A percentile compares a stretch with the other conserved stretches of the same genome.
Evolutionary conservation across 2,329 filamentous ascomycete species (phyloP).

Genomic region (Xylariaceae sp.): DNA sequence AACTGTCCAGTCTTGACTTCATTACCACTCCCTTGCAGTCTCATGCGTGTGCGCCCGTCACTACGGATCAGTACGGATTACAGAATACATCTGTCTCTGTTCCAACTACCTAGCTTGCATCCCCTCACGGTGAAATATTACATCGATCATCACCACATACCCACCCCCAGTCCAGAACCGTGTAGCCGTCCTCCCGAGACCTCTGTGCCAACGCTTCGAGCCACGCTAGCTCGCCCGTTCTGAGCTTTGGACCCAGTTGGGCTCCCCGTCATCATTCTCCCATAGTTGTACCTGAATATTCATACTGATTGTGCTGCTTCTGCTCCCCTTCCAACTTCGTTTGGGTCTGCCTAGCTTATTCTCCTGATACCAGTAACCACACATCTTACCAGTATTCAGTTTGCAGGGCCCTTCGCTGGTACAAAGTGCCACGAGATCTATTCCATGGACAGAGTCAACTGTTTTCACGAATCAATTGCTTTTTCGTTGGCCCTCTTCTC

Average conservation of each 20-base stretch:
- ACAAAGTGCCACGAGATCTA: slow-evolving; percentile 20
- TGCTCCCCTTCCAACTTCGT: slow-evolving; percentile 1
- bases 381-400: neutral
- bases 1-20: slow-evolving; percentile 8
- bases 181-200: neutral
- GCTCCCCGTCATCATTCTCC: slow-evolving; percentile 8
- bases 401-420: slow-evolving; percentile 11
- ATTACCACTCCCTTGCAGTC: neutral
- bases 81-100: neutral
- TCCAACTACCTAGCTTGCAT: neutral
- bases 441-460: slow-evolving; percentile 31
- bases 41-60: neutral
- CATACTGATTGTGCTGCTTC: slow-evolving; percentile 1
- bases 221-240: slow-evolving; percentile 4
- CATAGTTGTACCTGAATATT: slow-evolving; percentile 8
- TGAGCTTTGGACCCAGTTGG: slow-evolving; percentile 10
- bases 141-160: neutral
- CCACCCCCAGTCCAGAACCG: neutral
- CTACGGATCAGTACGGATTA: neutral
- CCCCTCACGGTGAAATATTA: neutral
- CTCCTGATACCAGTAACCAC: slow-evolving; percentile 6
- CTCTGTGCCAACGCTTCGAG: slow-evolving; percentile 12
- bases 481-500: slow-evolving; percentile 26
- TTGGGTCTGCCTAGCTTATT: no score
- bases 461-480: slow-evolving; percentile 22